Base-by-base conservation (phyloP, 2,329 filamentous ascomycete species). In the Trichoderma sp. region DNA sequence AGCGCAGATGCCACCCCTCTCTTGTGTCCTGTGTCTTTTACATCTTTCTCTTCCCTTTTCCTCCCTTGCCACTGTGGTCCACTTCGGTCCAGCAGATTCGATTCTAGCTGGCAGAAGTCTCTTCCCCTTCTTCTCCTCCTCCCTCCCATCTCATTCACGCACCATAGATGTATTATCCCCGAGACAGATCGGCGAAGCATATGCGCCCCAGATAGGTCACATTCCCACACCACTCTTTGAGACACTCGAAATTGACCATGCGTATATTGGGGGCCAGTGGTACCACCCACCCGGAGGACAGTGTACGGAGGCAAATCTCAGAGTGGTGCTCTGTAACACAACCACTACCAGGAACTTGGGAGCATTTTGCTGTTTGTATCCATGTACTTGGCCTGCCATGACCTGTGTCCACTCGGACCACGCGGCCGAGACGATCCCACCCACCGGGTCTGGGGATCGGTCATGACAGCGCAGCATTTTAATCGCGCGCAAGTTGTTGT, bases 1-100 rank as follows among this genome's bases (percentile, higher is more conserved):
- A 60, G 16, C 56, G 21, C 56, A 54, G 21, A 61, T 61, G 56
- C 54, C 32, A 46, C 56, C n/a, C 34, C 60, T 66, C 34, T 74
- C 71, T 70, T 63, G 34, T 21, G 60, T 74, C 71, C 69, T 63
- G 34, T 21, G 60, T 24, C n/a, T 43, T 43, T 3, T 61, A 3
- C 54, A 26, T 46, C 56, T 55, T 18, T 60, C 18, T 61, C 32
- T 39, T 21, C 39, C 21, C 28, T 26, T n/a, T 14, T 26, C 32
- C 61, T 34, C 46, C 32, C 46, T 51, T 60, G 2, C 56, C 32
- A 58, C 46, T 28, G 8, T 26, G 52, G 32, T 43, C 37, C 63
- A 58, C 52, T 46, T 43, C 26, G 7, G 16, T 49, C 24, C 63
- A 28, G 63, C 32, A 56, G 34, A 66, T 66, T 30, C n/a, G 34